Evolutionary conservation across 371 early-diverging fungal species (phyloP), one percentile per base, ranked within the genome.

Genomic region (Polyrhizophydium stewartii): DNA sequence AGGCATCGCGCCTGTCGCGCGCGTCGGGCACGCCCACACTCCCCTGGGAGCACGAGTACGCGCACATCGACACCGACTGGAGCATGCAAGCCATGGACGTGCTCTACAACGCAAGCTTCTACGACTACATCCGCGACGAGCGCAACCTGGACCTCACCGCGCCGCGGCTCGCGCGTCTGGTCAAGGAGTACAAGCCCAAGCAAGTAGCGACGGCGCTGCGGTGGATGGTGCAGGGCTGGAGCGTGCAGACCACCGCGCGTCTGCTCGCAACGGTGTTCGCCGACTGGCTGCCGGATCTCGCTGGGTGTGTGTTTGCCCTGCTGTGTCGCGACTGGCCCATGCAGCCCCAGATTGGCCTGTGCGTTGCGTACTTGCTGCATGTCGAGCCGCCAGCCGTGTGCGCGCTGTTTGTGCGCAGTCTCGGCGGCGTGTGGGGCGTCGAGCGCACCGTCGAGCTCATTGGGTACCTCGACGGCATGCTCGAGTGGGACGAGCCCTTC

Each of bases 161-260:
- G n/a, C 64, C 62, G 2, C 64, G 68, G 17, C 41, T 74, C 9
- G 62, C 65, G 9, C 41, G 61, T 37, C 35, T 74, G 22, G 66
- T 74, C n/a, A 74, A 74, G 60, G 74, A 74, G 27, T 74, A 69
- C 53, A 65, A 70, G 51, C 69, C 67, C 22, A 63, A 62, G 13
- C 74, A 70, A 58, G 74, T 70, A n/a, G 67, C 69, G 1, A 56
- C 43, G 35, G 74, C 66, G 0, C 24, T 74, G 31, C 43, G 53
- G 24, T 74, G 74, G 74, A 59, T 74, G 25, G 61, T 73, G 5
- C 64, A 73, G 10, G 73, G 73, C 5, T 73, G 73, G 73, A 41
- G 61, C 1, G 53, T 69, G 10, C 68, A 69, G 47, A 49, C 33
- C 25, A 70, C 68, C 17, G 61, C 70, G 10, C 55, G 60, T 41